Base-by-base conservation (phyloP, 129 eudicot species). In the Gnaphalium uliginosum region DNA sequence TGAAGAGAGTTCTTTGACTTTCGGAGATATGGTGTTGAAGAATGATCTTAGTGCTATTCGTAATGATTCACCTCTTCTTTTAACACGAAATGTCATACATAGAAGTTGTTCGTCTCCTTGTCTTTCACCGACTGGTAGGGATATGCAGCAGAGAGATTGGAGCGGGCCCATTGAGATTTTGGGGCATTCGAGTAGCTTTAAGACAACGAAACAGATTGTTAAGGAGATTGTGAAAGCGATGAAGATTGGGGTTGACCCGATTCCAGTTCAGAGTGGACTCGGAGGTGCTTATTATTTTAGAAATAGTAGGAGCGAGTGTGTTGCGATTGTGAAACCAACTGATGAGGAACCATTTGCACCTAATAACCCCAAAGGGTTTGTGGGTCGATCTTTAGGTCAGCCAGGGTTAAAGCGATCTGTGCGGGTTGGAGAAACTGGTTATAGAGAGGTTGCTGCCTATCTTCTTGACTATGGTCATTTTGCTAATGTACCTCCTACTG, bases 281-380 rank as follows among this genome's bases (percentile, higher is more conserved):
- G 97, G 97, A 73, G 97, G 97, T 56, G 95, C 95, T 6, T 91
- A 91, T 67, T 88, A 80, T 71, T 88, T 91, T 70, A 84, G 90
- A 71, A 88, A 91, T 69, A 74, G 71, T 30, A 78, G 83, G 62
- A 88, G 97, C 18, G 95, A 91, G 84, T 80, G 82, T 79, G 95
- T 91, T 46, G 97, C 97, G 17, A 88, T 91, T 74, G 94, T 88
- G 68, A 91, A 91, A 83, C 97, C 97, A 48, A 91, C 95, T 1
- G 97, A 91, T 81, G 97, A 91, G 62, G 97, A 91, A 29, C 97
- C 97, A 0, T 91, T 86, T 75, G 97, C 97, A 14, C 97, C 95
- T 27, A 91, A 91, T 83, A 91, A 91, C 72, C 97, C 97, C 0
- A 91, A 91, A 76, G 97, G 97, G 50, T 91, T 91, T 81, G 88